Percentiles rank a stretch among this genome's conserved stretches.
Conservation (phyloP, 169 alveolate genomes). For the Cryptosporidium xiaoi region DNA sequence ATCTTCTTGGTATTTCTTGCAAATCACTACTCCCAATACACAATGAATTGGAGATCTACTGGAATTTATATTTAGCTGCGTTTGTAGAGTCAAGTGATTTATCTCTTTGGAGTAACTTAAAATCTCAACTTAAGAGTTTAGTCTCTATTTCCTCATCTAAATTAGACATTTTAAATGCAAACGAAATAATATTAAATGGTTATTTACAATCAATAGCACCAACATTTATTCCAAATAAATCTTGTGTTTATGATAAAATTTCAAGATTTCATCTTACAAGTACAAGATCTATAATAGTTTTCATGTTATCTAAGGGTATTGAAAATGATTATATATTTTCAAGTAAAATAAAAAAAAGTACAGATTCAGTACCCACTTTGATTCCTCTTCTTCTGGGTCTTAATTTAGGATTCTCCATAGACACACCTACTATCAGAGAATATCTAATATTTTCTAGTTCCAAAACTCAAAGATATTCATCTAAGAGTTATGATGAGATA, state of each 20-base stretch:
- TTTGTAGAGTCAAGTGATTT: slow-evolving; percentile 32
- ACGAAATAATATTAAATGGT: slow-evolving; percentile 40
- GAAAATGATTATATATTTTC: slow-evolving; percentile 30
- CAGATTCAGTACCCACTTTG: slow-evolving; percentile 32
- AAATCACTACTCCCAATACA: slow-evolving; percentile 48
- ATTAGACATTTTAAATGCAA: slow-evolving; percentile 4
- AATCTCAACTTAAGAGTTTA: neutral
- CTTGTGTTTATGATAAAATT: slow-evolving; percentile 34
- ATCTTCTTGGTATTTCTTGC: slow-evolving; percentile 42
- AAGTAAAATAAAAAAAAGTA: neutral
- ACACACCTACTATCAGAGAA: slow-evolving; percentile 61
- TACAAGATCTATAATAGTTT: slow-evolving; percentile 34
- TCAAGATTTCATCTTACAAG: slow-evolving; percentile 71
- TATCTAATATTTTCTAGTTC: slow-evolving; percentile 17
- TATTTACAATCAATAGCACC: slow-evolving; percentile 46
- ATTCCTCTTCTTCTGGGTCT: slow-evolving; percentile 56
- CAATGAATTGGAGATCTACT: slow-evolving; percentile 28
- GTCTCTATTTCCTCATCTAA: slow-evolving; percentile 6
- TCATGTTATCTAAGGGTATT: slow-evolving; percentile 19
- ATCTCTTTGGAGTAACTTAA: slow-evolving; percentile 46
- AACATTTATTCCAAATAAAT: slow-evolving; percentile 45
- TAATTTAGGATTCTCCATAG: slow-evolving; percentile 43
- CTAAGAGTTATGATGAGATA: slow-evolving; percentile 45
- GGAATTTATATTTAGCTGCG: slow-evolving; percentile 13
- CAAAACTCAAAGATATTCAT: slow-evolving; percentile 3